Conservation (phyloP, 1,284 basidiomycete genomes). For the Malassezia arunalokei region DNA sequence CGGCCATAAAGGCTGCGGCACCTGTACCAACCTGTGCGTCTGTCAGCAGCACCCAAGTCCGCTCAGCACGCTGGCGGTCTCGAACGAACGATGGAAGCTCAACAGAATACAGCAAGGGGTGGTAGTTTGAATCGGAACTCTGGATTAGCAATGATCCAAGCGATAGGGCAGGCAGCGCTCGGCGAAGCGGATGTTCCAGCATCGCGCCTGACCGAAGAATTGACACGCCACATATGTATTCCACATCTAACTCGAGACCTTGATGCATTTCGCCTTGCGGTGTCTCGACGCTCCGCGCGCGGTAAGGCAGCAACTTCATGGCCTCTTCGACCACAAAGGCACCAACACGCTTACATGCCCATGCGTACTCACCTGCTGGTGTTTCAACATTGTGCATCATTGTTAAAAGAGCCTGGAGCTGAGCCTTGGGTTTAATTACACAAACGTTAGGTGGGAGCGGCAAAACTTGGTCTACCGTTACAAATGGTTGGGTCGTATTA, state of each 20-base stretch:
- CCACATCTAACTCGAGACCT: slow-evolving; percentile 59
- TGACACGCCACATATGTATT: slow-evolving; percentile 26
- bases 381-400: slow-evolving; percentile 64
- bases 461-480: not conserved
- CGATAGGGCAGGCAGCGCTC: slow-evolving; percentile 74
- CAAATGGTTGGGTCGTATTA: not conserved
- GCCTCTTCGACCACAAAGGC: slow-evolving; percentile 75
- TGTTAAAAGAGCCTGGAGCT: slow-evolving; percentile 60
- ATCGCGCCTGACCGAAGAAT: slow-evolving; percentile 7
- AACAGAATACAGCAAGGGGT: slow-evolving; percentile 72
- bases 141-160: slow-evolving; percentile 80
- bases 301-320: slow-evolving; percentile 65
- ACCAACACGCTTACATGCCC: slow-evolving; percentile 72
- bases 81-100: slow-evolving; percentile 56
- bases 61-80: slow-evolving; percentile 47
- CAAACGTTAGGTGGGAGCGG: slow-evolving; percentile 53
- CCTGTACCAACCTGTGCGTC: slow-evolving; percentile 94
- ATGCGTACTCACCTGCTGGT: slow-evolving; percentile 62
- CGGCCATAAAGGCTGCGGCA: slow-evolving; percentile 88
- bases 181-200: slow-evolving; percentile 58
- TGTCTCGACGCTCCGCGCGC: slow-evolving; percentile 52
- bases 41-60: slow-evolving; percentile 74
- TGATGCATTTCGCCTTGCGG: slow-evolving; percentile 57
- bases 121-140: slow-evolving; percentile 68
- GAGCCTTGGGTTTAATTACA: slow-evolving; percentile 66